phyloP scores from a whole-genome alignment of 2,329 filamentous ascomycete species.

The Trichocomaceae sp. region DNA sequence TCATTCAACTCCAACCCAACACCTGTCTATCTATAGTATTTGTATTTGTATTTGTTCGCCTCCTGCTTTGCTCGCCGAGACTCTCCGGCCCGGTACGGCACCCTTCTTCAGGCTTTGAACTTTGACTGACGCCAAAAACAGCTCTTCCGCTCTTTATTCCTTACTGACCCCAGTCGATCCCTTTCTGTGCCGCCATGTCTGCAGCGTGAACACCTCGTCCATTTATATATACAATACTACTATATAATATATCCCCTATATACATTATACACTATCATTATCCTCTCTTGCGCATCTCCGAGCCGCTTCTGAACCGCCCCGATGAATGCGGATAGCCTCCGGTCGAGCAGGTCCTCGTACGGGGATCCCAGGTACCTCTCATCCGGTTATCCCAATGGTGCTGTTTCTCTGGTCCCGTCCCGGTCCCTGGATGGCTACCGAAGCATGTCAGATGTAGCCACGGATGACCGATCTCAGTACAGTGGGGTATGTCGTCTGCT shows the following conservation, averaged over 20 bases:
- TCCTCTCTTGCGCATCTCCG: not conserved
- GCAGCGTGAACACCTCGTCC: conserved; percentile 3
- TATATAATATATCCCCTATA: not conserved
- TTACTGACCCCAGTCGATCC: conserved; percentile 15
- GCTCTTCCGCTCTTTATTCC: conserved; percentile 1
- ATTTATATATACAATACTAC: conserved; percentile 3
- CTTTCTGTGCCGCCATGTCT: conserved; percentile 11
- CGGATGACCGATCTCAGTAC: conserved; percentile 49
- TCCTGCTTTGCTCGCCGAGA: not conserved
- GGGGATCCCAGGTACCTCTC: conserved; percentile 36
- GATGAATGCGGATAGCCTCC: conserved; percentile 31
- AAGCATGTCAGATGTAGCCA: conserved; percentile 50
- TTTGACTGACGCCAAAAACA: not conserved
- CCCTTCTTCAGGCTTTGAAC: not conserved
- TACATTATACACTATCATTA: no score
- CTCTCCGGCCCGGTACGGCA: not conserved
- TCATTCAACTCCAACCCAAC: no score
- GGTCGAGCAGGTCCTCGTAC: conserved; percentile 37
- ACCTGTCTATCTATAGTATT: no score
- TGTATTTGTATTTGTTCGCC: not conserved
- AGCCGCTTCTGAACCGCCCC: conserved; percentile 3
- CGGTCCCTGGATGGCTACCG: conserved; percentile 56
- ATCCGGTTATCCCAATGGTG: conserved; percentile 28
- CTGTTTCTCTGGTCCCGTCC: conserved; percentile 23
- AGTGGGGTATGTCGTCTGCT: conserved; percentile 44